These are phyloP conservation scores for Posidonia oceanica DNA, from an alignment of 116 monocot species.

Conservation along the genomic window DNA sequence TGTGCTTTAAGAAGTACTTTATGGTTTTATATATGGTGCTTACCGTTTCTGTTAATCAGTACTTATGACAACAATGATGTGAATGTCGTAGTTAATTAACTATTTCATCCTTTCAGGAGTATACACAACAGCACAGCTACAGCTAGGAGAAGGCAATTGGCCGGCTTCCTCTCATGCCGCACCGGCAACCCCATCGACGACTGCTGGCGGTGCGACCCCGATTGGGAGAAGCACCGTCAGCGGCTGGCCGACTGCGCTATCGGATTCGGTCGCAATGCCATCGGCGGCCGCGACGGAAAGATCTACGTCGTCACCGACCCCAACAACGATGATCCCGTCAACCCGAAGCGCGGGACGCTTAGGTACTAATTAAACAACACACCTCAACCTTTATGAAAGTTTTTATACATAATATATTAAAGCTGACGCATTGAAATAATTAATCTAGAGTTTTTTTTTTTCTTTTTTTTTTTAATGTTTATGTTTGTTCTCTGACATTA, in stretches of 20 bases:
- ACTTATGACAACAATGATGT: not conserved
- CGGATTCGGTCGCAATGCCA: constrained; percentile 49
- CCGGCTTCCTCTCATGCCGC: constrained; percentile 31
- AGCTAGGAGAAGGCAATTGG: constrained; percentile 15
- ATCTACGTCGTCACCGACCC: constrained; percentile 49
- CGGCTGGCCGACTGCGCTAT: constrained; percentile 52
- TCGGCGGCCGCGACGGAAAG: constrained; percentile 42
- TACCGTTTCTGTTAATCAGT: not conserved
- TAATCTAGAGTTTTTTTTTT: no score
- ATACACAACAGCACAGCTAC: constrained; percentile 23
- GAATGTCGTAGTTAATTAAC: no score
- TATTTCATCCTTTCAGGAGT: constrained; percentile 11
- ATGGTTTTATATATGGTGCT: no score
- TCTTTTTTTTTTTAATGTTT: not conserved
- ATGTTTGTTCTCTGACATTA: not conserved
- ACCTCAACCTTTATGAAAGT: no score
- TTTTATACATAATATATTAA: no score
- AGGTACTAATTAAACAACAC: constrained; percentile 1
- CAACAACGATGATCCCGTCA: constrained; percentile 36
- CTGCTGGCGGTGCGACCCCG: constrained; percentile 54
- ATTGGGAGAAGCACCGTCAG: constrained; percentile 44
- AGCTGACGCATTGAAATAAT: no score
- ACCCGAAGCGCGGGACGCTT: constrained; percentile 45
- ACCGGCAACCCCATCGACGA: constrained; percentile 65
- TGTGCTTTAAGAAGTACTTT: no score